Base-by-base conservation (phyloP, 1,139 yeast genomes). In the Scheffersomyces lignicola region DNA sequence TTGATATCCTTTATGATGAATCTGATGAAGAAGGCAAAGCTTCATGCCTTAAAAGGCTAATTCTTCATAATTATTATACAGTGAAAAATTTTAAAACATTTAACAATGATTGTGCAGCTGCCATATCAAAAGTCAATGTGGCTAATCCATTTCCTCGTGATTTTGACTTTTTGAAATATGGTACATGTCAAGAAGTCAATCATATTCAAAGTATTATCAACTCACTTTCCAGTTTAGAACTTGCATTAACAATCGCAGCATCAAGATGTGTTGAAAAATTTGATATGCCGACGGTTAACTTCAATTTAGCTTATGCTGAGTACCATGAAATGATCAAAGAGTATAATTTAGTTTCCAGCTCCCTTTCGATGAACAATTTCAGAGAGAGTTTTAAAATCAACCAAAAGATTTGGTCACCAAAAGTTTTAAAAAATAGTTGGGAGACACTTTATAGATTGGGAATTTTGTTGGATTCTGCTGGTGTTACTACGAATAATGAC, bases 251-350 rank as follows among this genome's bases (percentile, higher is more conserved):
- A 7, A 77, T 89, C 5, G 78, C 89, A 27, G 83, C 90, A 0
- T 84, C 94, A 0, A 66, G 97, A 27, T 80, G 83, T 40, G 66
- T 78, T 14, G 69, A 77, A 38, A 83, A 81, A 48, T 73, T 73
- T 24, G 80, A 76, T 23, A 60, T 78, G 11, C 78, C 69, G 17
- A 64, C 68, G 10, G 66, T 81, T 15, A 90, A 88, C 54, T 83
- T 89, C 59, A 86, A 83, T 45, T 65, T 88, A 42, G 85, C 83
- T 0, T 84, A 82, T 54, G 80, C 80, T 26, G 97, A 92, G 56
- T 92, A 88, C 55, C 54, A 58, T n/a, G 64, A 61, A 1, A 70
- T 80, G 69, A 68, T 80, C 30, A 73, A 74, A 39, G 49, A 56
- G 1, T 59, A 71, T 40, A 74, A 78, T 41, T 69, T 70, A 17